These are phyloP conservation scores for Huiozyma naganishii DNA, from an alignment of 805 yeast species.

Conservation along the genomic window DNA sequence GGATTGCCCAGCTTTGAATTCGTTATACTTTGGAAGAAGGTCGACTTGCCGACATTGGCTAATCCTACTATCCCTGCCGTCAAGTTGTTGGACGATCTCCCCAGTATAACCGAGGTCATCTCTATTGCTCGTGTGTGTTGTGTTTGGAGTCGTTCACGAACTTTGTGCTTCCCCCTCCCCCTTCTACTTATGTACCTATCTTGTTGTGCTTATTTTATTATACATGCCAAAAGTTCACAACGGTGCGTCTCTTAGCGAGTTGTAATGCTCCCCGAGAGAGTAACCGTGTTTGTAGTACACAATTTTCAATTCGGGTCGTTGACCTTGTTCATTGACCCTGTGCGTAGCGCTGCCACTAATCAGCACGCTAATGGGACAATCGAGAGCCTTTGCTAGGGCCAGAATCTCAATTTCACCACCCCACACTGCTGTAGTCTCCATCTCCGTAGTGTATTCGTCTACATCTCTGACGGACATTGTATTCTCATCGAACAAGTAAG, in stretches of 20 bases:
- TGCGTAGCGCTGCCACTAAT: constrained; percentile 68
- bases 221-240: neutral
- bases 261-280: constrained; percentile 93
- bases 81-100: constrained; percentile 66
- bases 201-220: neutral
- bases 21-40: constrained; percentile 95
- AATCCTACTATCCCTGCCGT: constrained; percentile 90
- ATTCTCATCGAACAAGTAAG: constrained; percentile 73
- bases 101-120: constrained; percentile 41
- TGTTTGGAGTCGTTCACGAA: too few species aligned
- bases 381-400: constrained; percentile 63
- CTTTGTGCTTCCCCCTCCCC: too few species aligned
- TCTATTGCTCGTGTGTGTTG: neutral
- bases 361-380: constrained; percentile 65
- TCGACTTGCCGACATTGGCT: constrained; percentile 91
- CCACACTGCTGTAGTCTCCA: constrained; percentile 82
- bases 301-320: constrained; percentile 46
- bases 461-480: constrained; percentile 56
- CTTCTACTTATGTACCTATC: neutral
- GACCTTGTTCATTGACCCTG: constrained; percentile 48
- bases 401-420: constrained; percentile 90
- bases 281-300: constrained; percentile 78
- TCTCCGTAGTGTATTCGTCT: constrained; percentile 54
- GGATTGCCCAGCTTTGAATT: constrained; percentile 89
- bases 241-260: constrained; percentile 48